Evolutionary conservation across 129 eudicot genomes (phyloP).

Genomic region (Glebionis coronaria): DNA sequence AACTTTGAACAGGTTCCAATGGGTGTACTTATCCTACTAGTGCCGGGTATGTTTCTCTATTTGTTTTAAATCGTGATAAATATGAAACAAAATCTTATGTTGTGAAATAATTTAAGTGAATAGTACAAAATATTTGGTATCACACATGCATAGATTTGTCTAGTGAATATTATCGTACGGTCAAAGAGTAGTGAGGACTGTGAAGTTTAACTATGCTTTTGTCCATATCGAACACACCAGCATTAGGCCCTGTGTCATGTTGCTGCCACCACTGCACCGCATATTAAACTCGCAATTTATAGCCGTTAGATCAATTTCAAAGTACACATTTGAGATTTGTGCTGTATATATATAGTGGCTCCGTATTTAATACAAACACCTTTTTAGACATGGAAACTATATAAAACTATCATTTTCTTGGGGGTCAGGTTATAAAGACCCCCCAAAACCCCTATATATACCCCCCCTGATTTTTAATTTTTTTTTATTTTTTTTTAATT

Average conservation of each 20-base stretch:
- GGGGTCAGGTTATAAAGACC: no score
- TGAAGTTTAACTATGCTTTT: slow-evolving; percentile 21
- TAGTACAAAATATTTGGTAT: slow-evolving; percentile 1
- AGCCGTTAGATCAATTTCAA: slow-evolving; percentile 21
- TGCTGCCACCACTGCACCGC: slow-evolving; percentile 14
- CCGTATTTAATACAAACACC: no score
- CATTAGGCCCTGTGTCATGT: slow-evolving; percentile 12
- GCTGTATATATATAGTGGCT: no score
- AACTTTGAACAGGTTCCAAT: slow-evolving; percentile 40
- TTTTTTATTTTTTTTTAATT: no score
- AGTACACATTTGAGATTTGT: slow-evolving; percentile 12
- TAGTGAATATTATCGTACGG: slow-evolving; percentile 18
- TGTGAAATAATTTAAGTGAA: not conserved
- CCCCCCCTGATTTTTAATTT: no score
- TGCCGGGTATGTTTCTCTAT: slow-evolving; percentile 76
- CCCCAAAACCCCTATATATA: no score
- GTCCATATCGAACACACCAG: slow-evolving; percentile 24
- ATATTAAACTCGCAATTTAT: not conserved
- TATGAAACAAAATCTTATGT: not conserved
- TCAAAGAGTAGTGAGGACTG: slow-evolving; percentile 14
- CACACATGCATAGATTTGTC: slow-evolving; percentile 21
- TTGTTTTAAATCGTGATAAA: no score
- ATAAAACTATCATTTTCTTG: no score
- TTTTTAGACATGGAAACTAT: not conserved
- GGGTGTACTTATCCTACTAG: slow-evolving; percentile 68